Conservation (phyloP, 2,329 filamentous ascomycete genomes). For the Penicillium sp. region DNA sequence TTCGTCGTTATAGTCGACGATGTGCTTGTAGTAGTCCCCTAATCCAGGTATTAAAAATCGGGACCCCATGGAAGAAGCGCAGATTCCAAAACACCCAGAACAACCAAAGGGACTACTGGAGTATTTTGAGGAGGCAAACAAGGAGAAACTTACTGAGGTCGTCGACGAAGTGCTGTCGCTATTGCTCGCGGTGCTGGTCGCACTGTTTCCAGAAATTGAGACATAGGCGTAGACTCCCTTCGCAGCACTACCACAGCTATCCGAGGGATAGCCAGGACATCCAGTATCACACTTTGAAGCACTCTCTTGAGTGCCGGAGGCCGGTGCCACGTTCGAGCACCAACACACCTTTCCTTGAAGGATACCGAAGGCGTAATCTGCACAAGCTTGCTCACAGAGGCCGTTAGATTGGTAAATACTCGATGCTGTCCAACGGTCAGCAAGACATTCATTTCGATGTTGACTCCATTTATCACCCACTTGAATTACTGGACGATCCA, state of each 20-base stretch:
- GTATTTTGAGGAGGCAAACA: neutral
- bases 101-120: neutral
- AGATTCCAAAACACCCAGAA: conserved; percentile 5
- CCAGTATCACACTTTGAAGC: conserved; percentile 37
- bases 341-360: conserved; percentile 50
- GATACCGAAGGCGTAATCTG: conserved; percentile 48
- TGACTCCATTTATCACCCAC: conserved; percentile 31
- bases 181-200: conserved; percentile 32
- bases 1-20: conserved; percentile 15
- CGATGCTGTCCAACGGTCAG: conserved; percentile 4
- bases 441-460: neutral
- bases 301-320: conserved; percentile 32
- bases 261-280: conserved; percentile 51
- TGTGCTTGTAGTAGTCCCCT: conserved; percentile 21
- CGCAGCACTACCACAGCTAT: conserved; percentile 45
- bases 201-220: conserved; percentile 30
- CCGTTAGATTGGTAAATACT: conserved; percentile 49
- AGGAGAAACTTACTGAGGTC: conserved; percentile 27
- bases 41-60: conserved; percentile 20
- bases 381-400: conserved; percentile 41
- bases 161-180: conserved; percentile 23
- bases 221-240: conserved; percentile 47
- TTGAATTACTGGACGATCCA: conserved; percentile 36
- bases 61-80: conserved; percentile 13
- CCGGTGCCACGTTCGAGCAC: conserved; percentile 51